Conservation (phyloP, 2,329 filamentous ascomycete species). For the Ophiostoma tasmaniense region DNA sequence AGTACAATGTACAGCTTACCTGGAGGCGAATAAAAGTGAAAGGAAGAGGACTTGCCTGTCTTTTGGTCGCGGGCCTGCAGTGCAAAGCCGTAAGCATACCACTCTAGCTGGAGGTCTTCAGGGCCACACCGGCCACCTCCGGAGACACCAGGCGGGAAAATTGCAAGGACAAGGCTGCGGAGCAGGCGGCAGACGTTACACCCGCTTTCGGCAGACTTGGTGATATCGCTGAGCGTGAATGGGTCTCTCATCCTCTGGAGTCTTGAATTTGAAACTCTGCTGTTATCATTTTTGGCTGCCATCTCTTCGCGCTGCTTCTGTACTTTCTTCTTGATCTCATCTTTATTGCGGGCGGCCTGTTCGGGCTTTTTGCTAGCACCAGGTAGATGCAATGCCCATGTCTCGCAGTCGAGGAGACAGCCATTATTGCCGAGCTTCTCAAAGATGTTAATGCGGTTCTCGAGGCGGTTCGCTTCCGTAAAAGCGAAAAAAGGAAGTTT, state of each 20-base stretch:
- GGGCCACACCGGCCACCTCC: background rate
- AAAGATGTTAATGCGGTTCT: background rate
- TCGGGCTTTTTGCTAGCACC: background rate
- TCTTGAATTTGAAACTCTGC: background rate
- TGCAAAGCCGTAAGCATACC: background rate
- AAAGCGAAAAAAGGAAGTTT: background rate
- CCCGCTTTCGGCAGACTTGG: background rate
- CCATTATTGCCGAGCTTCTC: background rate
- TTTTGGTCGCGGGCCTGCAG: background rate
- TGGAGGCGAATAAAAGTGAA: conserved; percentile 1
- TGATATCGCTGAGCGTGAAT: background rate
- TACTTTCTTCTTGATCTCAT: background rate
- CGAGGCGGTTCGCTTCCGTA: background rate
- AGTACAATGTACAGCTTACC: background rate
- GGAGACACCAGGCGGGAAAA: background rate
- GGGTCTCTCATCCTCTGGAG: background rate
- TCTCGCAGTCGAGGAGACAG: background rate
- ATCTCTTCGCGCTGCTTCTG: background rate
- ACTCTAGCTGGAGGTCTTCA: background rate
- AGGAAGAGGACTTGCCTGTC: background rate
- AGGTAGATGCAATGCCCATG: background rate
- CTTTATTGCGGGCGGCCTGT: background rate
- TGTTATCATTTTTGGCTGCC: background rate
- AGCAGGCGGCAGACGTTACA: background rate
- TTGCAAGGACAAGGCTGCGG: background rate